Percentiles rank a stretch among this genome's conserved stretches.
These are phyloP conservation scores for Fusarium chuoi DNA, from an alignment of 2,329 filamentous ascomycete genomes.

Conservation along the genomic window DNA sequence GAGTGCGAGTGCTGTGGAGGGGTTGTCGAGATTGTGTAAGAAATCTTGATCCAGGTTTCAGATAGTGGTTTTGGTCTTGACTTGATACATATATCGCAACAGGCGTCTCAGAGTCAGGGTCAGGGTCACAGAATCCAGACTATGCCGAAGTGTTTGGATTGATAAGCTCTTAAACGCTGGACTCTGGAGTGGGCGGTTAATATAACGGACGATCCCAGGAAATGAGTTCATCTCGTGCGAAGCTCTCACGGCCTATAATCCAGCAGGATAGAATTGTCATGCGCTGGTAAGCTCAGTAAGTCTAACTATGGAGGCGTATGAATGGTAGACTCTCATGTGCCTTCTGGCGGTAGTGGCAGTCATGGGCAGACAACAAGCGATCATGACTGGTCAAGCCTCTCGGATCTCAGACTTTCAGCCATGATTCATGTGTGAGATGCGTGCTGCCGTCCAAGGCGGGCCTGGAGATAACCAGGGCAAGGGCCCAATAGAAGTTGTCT, in stretches of 20 bases:
- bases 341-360: constrained; percentile 2
- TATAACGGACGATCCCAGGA: constrained; percentile 18
- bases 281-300: constrained; percentile 2
- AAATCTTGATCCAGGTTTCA: constrained; percentile 15
- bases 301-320: not conserved
- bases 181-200: constrained; percentile 30
- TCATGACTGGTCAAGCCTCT: constrained; percentile 3
- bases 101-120: constrained; percentile 24
- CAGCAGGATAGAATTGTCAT: constrained; percentile 1
- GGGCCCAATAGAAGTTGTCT: constrained; percentile 1
- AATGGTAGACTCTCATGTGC: constrained; percentile 22
- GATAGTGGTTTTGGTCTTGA: not conserved
- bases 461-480: constrained; percentile 18
- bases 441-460: constrained; percentile 18
- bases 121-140: not conserved
- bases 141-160: not conserved
- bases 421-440: constrained; percentile 20
- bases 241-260: constrained; percentile 1
- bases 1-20: not conserved
- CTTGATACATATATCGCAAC: constrained; percentile 8
- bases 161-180: constrained; percentile 15
- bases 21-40: not conserved
- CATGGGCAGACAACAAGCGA: not conserved
- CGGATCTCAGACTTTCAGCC: constrained; percentile 16
- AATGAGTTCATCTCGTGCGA: constrained; percentile 34